Evolutionary conservation across 2,329 filamentous ascomycete species (phyloP).

Genomic region (Verticillium nubilum): DNA sequence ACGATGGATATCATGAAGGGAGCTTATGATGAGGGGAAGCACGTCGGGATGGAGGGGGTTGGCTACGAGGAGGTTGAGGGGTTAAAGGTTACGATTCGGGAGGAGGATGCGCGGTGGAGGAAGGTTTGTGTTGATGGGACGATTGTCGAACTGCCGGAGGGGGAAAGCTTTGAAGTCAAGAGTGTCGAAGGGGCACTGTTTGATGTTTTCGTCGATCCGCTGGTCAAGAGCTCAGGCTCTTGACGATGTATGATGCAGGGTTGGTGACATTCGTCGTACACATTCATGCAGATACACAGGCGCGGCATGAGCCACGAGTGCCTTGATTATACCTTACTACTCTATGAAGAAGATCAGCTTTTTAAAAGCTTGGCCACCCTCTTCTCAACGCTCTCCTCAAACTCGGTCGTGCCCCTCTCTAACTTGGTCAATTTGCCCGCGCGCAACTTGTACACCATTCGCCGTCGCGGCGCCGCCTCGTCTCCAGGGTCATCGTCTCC

Average conservation of each 20-base stretch:
- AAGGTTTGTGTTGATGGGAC: constrained; percentile 89
- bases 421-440: constrained; percentile 50
- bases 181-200: constrained; percentile 38
- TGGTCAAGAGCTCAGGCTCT: background rate
- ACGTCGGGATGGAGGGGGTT: constrained; percentile 54
- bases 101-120: constrained; percentile 70
- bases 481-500: constrained; percentile 40
- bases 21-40: constrained; percentile 53
- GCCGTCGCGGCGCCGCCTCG: constrained; percentile 37
- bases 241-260: too few species aligned
- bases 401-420: constrained; percentile 57
- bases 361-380: constrained; percentile 41
- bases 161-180: constrained; percentile 65
- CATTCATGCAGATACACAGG: background rate
- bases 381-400: constrained; percentile 59
- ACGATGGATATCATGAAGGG: constrained; percentile 73
- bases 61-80: constrained; percentile 67
- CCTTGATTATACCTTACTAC: background rate
- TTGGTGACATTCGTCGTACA: too few species aligned
- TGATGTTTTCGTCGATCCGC: constrained; percentile 34
- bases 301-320: background rate
- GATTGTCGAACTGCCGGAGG: constrained; percentile 67
- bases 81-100: constrained; percentile 59
- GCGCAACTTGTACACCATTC: constrained; percentile 56
- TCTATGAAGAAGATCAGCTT: too few species aligned